Conservation (phyloP, 208 protist genomes). For the Crithidia brevicula region DNA sequence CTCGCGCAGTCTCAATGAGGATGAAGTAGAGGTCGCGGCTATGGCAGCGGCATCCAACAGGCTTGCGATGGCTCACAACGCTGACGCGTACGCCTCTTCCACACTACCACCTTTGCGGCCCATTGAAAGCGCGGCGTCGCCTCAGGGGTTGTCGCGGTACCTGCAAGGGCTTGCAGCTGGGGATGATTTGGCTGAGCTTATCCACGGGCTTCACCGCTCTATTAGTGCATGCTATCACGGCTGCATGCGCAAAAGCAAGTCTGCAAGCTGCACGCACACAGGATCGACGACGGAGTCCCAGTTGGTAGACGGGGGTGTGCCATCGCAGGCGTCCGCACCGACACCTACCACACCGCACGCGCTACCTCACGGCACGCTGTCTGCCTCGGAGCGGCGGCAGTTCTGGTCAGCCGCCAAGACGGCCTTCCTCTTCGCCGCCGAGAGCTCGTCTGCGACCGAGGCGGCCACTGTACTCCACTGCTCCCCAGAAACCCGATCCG, state of each 20-base stretch:
- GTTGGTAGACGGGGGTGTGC: no score
- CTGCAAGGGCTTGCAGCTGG: constrained; percentile 49
- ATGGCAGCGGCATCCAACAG: no score
- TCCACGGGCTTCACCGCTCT: constrained; percentile 29
- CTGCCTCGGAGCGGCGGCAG: constrained; percentile 7
- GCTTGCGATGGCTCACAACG: not conserved
- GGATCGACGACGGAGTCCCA: no score
- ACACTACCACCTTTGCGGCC: not conserved
- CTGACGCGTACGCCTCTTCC: not conserved
- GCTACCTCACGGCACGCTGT: constrained; percentile 2
- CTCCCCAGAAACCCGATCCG: constrained; percentile 22
- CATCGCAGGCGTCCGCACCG: no score
- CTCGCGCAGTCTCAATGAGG: not conserved
- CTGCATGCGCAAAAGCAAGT: constrained; percentile 4
- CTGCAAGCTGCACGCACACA: no score
- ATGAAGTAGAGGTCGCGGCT: not conserved
- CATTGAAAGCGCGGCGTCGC: not conserved
- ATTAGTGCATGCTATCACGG: constrained; percentile 34
- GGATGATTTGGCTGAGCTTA: constrained; percentile 41
- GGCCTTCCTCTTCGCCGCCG: constrained; percentile 68
- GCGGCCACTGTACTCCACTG: constrained; percentile 69
- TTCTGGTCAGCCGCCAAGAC: constrained; percentile 32
- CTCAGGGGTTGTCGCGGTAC: constrained; percentile 25
- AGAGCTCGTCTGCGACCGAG: constrained; percentile 49
- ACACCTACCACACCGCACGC: not conserved